Evolutionary conservation across 768 basidiomycete species (phyloP).

Genomic region (Tricholomella constricta): DNA sequence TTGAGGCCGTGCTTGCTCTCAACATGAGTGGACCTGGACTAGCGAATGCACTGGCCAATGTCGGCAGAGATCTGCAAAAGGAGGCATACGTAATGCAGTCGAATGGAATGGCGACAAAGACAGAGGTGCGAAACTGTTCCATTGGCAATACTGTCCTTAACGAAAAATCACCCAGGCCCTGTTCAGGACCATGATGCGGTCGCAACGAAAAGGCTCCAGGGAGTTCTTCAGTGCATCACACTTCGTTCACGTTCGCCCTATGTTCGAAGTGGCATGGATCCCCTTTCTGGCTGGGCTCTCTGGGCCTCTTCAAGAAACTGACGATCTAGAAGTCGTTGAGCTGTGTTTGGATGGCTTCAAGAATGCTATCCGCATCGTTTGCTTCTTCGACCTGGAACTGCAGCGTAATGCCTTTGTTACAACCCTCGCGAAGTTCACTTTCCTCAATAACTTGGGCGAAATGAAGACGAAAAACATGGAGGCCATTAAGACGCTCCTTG

Average conservation of each 20-base stretch:
- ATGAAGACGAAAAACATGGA: conserved; percentile 99
- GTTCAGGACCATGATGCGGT: conserved; percentile 89
- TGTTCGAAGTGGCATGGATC: conserved; percentile 99
- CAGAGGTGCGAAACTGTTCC: conserved; percentile 62
- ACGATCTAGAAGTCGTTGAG: conserved; percentile 90
- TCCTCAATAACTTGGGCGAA: conserved; percentile 95
- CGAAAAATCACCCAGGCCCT: conserved; percentile 58
- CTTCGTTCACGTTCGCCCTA: conserved; percentile 93
- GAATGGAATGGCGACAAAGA: conserved; percentile 95
- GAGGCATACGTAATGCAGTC: conserved; percentile 96
- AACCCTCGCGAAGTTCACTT: conserved; percentile 94
- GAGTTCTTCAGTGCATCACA: conserved; percentile 96
- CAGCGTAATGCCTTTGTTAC: conserved; percentile 99
- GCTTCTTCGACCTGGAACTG: conserved; percentile 95
- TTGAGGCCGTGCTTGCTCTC: conserved; percentile 59
- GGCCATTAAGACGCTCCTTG: conserved; percentile 92
- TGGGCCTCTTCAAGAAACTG: conserved; percentile 91
- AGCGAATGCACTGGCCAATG: conserved; percentile 80
- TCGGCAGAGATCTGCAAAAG: conserved; percentile 92
- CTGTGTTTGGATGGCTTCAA: conserved; percentile 95
- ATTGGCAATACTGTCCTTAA: conserved; percentile 13
- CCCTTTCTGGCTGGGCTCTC: conserved; percentile 95
- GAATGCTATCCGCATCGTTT: conserved; percentile 94
- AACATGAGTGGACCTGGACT: conserved; percentile 64
- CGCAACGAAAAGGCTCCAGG: conserved; percentile 84